A percentile compares a stretch with the other conserved stretches of the same genome.
These are phyloP conservation scores for Malus hybrid DNA, from an alignment of 331 rosid genomes.

Conservation along the genomic window DNA sequence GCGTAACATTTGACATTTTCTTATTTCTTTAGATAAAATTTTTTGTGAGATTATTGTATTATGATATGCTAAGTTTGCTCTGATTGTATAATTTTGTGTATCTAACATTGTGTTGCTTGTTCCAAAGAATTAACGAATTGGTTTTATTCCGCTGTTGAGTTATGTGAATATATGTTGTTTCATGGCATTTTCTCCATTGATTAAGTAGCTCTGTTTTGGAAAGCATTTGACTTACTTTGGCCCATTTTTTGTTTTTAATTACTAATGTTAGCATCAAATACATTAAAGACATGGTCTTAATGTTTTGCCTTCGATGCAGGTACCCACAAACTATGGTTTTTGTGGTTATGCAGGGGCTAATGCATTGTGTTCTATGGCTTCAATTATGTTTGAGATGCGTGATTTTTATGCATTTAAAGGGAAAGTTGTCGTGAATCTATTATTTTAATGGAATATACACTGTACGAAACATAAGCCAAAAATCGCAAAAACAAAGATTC, in stretches of 20 bases:
- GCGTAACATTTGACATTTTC: background rate
- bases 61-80: background rate
- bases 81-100: background rate
- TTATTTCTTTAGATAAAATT: background rate
- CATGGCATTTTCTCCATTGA: background rate
- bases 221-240: background rate
- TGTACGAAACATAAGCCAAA: no score
- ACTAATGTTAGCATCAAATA: background rate
- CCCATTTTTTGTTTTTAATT: no score
- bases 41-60: background rate
- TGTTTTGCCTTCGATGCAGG: background rate
- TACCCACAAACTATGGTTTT: background rate
- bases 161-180: no score
- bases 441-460: no score
- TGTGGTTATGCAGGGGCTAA: background rate
- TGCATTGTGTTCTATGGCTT: background rate
- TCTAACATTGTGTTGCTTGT: background rate
- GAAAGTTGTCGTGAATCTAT: background rate
- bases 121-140: background rate
- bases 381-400: background rate
- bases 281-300: background rate
- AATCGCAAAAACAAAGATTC: no score
- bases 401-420: background rate
- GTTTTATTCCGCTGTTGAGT: conserved; percentile 1
- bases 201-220: background rate